Evolutionary conservation across 225 moss, liverwort and hornwort species (phyloP).

Genomic region (Thuidium tamariscinum): DNA sequence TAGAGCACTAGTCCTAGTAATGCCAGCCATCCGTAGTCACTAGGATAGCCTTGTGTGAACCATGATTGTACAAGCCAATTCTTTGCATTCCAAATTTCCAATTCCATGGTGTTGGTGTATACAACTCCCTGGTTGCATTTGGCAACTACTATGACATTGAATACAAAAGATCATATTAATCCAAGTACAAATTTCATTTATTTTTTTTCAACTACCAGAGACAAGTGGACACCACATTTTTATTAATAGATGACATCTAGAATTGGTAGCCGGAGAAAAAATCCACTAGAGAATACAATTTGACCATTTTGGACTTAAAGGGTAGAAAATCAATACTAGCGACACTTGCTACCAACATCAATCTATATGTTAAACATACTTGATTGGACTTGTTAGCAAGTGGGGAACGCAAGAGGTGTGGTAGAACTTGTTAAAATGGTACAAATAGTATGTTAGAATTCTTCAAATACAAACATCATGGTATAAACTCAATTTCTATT

Average conservation of each 20-base stretch:
- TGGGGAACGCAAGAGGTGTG: not conserved
- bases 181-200: not conserved
- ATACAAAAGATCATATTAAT: not conserved
- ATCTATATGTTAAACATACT: not conserved
- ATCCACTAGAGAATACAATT: not conserved
- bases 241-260: not conserved
- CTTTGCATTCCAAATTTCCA: not conserved
- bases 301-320: not conserved
- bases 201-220: not conserved
- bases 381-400: not conserved
- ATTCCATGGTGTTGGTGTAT: not conserved
- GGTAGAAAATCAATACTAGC: not conserved
- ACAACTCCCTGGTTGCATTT: constrained; percentile 77
- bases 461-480: not conserved
- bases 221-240: not conserved
- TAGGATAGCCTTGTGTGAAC: constrained; percentile 82
- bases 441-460: not conserved
- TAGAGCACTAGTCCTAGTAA: constrained; percentile 69
- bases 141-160: not conserved
- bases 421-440: not conserved
- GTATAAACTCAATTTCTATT: too few species aligned
- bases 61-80: constrained; percentile 39
- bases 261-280: not conserved
- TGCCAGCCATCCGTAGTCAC: constrained; percentile 75
- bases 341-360: not conserved